Conservation (phyloP, 345 rosid species). For the Bretschneidera sinensis region DNA sequence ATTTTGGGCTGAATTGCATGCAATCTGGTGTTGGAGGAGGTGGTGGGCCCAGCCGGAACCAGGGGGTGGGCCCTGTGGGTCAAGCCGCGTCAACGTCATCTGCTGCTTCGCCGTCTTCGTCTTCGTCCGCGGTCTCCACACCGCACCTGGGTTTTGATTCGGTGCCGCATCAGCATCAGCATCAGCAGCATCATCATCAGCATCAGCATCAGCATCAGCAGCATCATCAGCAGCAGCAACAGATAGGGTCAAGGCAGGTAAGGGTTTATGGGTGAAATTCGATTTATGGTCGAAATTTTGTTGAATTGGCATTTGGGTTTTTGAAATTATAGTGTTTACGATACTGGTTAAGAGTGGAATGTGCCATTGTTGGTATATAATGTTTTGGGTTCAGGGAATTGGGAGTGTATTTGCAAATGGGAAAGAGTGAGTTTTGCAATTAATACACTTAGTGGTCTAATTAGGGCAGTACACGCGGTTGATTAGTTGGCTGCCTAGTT, state of each 20-base stretch:
- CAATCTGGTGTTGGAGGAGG: conserved; percentile 79
- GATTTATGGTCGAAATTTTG: conserved; percentile 8
- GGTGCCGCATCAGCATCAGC: conserved; percentile 60
- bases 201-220: conserved; percentile 66
- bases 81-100: conserved; percentile 86
- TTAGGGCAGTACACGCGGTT: conserved; percentile 5
- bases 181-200: too few species aligned
- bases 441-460: conserved; percentile 18
- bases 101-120: conserved; percentile 93
- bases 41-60: conserved; percentile 77
- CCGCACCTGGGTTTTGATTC: conserved; percentile 62
- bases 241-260: conserved; percentile 70
- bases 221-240: conserved; percentile 41
- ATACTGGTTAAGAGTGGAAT: conserved; percentile 4
- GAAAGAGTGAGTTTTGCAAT: conserved; percentile 19
- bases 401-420: conserved; percentile 8
- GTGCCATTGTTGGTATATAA: not conserved
- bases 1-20: conserved; percentile 46
- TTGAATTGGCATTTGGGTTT: conserved; percentile 15
- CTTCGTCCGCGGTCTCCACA: conserved; percentile 84
- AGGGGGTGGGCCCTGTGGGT: conserved; percentile 51
- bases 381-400: conserved; percentile 5
- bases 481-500: conserved; percentile 8
- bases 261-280: conserved; percentile 8
- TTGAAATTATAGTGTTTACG: conserved; percentile 7